phyloP scores from a whole-genome alignment of 1,284 basidiomycete genomes.

The Apiotrichum gamsii region DNA sequence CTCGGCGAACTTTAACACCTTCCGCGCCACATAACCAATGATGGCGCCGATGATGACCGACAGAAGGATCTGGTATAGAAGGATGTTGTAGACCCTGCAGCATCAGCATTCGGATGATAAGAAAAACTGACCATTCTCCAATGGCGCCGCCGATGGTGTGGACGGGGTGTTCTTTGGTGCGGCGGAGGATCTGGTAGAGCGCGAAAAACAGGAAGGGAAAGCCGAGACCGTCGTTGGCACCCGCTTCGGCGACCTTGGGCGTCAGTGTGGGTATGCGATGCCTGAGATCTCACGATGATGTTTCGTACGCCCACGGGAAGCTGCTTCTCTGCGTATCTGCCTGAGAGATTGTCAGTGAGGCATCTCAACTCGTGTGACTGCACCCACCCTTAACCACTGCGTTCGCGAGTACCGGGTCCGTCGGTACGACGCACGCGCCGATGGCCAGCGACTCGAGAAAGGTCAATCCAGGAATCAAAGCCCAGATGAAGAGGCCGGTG shows the following conservation, averaged over 20 bases:
- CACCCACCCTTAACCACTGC: constrained; percentile 44
- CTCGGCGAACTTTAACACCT: constrained; percentile 33
- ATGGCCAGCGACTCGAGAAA: constrained; percentile 82
- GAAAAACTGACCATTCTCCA: constrained; percentile 55
- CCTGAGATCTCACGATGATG: no score
- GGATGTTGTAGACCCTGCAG: constrained; percentile 42
- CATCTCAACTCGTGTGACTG: background rate
- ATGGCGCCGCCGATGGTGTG: constrained; percentile 56
- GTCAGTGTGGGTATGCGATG: no score
- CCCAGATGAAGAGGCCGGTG: constrained; percentile 72
- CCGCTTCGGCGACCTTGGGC: constrained; percentile 45
- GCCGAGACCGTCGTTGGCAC: constrained; percentile 68
- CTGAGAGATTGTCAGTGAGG: constrained; percentile 14
- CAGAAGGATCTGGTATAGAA: constrained; percentile 55
- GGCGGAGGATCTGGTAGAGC: constrained; percentile 72
- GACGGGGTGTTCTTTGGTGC: constrained; percentile 41
- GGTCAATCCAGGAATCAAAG: constrained; percentile 74
- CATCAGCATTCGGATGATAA: background rate
- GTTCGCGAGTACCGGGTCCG: constrained; percentile 87
- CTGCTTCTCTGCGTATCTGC: constrained; percentile 41
- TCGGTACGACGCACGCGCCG: constrained; percentile 90
- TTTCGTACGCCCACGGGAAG: constrained; percentile 44
- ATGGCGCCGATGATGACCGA: constrained; percentile 69
- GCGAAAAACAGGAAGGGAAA: constrained; percentile 92
- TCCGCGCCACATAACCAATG: constrained; percentile 58